These are phyloP conservation scores for Physcia stellaris DNA, from an alignment of 495 filamentous ascomycete genomes.

Conservation along the genomic window DNA sequence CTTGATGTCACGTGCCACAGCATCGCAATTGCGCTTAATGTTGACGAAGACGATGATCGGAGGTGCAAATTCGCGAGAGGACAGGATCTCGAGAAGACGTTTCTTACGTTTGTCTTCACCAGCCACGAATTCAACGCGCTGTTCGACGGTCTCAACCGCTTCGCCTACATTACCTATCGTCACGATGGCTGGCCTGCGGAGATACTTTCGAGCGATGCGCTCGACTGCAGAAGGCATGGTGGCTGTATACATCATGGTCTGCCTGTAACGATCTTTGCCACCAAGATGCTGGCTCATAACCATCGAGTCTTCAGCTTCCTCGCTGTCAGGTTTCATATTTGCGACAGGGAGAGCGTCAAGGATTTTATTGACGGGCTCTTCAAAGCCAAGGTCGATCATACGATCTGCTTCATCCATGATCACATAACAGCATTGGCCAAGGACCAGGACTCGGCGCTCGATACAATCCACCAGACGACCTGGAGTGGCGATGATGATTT, in stretches of 20 bases:
- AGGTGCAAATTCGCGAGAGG: conserved; percentile 70
- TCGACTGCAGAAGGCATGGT: conserved; percentile 94
- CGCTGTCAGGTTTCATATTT: conserved; percentile 93
- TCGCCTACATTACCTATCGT: conserved; percentile 91
- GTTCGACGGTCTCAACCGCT: conserved; percentile 97
- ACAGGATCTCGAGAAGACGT: conserved; percentile 80
- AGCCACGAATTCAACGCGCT: conserved; percentile 82
- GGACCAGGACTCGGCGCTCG: conserved; percentile 79
- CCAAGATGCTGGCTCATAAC: conserved; percentile 75
- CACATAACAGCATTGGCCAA: conserved; percentile 93
- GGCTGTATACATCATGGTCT: conserved; percentile 99
- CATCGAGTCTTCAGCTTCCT: conserved; percentile 77
- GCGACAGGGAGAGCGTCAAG: conserved; percentile 89
- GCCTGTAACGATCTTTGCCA: conserved; percentile 77
- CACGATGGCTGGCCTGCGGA: conserved; percentile 85
- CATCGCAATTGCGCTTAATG: conserved; percentile 98
- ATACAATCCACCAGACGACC: conserved; percentile 96
- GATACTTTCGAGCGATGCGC: conserved; percentile 90
- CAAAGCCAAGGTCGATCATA: conserved; percentile 98
- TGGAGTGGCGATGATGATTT: conserved; percentile 97
- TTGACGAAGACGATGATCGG: conserved; percentile 99
- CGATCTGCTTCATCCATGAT: conserved; percentile 98
- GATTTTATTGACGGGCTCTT: conserved; percentile 96
- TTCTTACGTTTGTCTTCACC: conserved; percentile 98
- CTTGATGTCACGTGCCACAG: conserved; percentile 89